A percentile compares a stretch with the other conserved stretches of the same genome.
phyloP scores from a whole-genome alignment of 176 grass and related monocot genomes.

The Carex pumila region DNA sequence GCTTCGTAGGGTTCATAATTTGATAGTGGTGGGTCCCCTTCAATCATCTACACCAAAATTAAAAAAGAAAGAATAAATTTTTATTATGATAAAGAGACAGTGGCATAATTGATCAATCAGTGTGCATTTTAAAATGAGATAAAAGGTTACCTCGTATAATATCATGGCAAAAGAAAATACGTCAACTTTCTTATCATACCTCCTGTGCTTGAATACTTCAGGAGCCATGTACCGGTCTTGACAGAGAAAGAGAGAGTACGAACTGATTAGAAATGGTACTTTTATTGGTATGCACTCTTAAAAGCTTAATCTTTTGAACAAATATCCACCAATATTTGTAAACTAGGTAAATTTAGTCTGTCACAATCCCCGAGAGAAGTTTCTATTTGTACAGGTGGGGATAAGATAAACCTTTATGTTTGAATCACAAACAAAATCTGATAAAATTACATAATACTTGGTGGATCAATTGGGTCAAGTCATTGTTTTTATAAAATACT shows the following conservation, averaged over 20 bases:
- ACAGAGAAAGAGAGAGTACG: not conserved
- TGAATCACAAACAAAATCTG: not conserved
- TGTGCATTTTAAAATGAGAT: not conserved
- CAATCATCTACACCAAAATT: slow-evolving; percentile 59
- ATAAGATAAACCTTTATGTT: not conserved
- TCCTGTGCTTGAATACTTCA: slow-evolving; percentile 98
- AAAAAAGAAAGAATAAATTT: not conserved
- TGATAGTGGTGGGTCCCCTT: slow-evolving; percentile 83
- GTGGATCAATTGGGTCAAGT: not conserved
- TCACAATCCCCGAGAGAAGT: not conserved
- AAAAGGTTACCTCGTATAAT: slow-evolving; percentile 75
- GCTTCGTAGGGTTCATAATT: slow-evolving; percentile 90
- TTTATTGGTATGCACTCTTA: not conserved
- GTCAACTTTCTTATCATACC: slow-evolving; percentile 99
- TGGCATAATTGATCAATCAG: not conserved
- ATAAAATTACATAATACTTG: not conserved
- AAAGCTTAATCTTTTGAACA: not conserved
- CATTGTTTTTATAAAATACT: not conserved
- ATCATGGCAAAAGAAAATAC: slow-evolving; percentile 99
- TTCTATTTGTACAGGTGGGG: not conserved
- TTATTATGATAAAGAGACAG: not conserved
- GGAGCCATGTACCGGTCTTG: slow-evolving; percentile 97
- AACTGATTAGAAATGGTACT: not conserved
- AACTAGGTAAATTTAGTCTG: not conserved
- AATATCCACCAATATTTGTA: not conserved